These are phyloP conservation scores for Carex littledalei DNA, from an alignment of 176 grass and related monocot species.

Conservation along the genomic window DNA sequence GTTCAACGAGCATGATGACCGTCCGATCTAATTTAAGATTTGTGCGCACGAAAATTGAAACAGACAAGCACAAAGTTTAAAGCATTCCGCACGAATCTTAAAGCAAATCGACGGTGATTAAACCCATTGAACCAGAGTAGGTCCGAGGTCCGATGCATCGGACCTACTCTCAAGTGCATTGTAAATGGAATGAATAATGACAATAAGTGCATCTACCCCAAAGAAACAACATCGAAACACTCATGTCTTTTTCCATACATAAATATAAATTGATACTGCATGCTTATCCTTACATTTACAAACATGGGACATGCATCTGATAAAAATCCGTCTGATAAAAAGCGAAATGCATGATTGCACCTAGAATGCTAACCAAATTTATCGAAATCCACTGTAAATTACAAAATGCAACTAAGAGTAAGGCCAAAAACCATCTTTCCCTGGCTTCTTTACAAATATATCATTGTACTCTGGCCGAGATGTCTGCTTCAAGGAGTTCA, in stretches of 20 bases:
- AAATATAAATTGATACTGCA: not conserved
- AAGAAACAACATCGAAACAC: not conserved
- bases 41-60: no score
- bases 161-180: no score
- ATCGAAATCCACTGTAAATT: not conserved
- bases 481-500: slow-evolving; percentile 12
- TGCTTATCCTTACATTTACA: not conserved
- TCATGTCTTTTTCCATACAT: not conserved
- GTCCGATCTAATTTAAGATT: no score
- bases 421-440: slow-evolving; percentile 14
- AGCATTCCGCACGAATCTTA: no score
- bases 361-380: not conserved
- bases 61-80: no score
- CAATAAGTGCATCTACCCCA: not conserved
- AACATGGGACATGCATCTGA: not conserved
- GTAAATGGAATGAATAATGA: not conserved
- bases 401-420: not conserved
- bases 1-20: no score
- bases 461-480: slow-evolving; percentile 21
- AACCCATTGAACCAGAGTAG: no score
- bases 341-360: not conserved
- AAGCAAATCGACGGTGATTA: no score
- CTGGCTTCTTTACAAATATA: slow-evolving; percentile 23
- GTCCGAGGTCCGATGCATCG: no score
- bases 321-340: not conserved